Evolutionary conservation across 768 basidiomycete genomes (phyloP).

Genomic region (Coprinopsis sp.): DNA sequence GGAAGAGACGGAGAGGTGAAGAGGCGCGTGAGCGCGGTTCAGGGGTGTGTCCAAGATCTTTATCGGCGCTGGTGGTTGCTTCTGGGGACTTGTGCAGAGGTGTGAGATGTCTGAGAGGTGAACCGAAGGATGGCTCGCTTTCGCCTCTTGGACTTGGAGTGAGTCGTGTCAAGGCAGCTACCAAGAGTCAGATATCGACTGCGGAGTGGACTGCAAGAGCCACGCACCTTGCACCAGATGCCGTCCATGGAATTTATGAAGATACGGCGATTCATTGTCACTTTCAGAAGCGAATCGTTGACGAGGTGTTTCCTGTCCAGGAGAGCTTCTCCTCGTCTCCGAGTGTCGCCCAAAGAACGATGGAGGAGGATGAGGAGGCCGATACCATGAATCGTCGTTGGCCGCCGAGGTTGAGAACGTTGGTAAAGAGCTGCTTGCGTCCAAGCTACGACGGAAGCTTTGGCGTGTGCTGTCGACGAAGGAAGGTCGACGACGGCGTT

Average conservation of each 20-base stretch:
- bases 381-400: slow-evolving; percentile 1
- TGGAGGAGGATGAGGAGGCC: not conserved
- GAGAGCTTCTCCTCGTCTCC: slow-evolving; percentile 31
- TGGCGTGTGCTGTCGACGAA: slow-evolving; percentile 24
- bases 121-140: slow-evolving; percentile 5
- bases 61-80: not conserved
- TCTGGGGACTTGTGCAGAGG: slow-evolving; percentile 20
- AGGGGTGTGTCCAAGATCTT: slow-evolving; percentile 32
- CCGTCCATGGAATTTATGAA: not conserved
- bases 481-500: slow-evolving; percentile 28
- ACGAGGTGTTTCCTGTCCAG: slow-evolving; percentile 39
- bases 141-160: not conserved
- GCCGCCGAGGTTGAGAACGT: slow-evolving; percentile 23
- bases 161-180: not conserved
- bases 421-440: slow-evolving; percentile 38
- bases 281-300: slow-evolving; percentile 49
- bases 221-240: slow-evolving; percentile 5
- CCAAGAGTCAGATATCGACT: not conserved
- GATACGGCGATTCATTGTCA: not conserved
- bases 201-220: not conserved
- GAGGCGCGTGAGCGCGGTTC: slow-evolving; percentile 47
- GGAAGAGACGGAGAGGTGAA: slow-evolving; percentile 59
- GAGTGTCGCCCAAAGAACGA: slow-evolving; percentile 2
- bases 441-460: slow-evolving; percentile 36
- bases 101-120: slow-evolving; percentile 15